These are phyloP conservation scores for Anthracocystis walkeri DNA, from an alignment of 1,284 basidiomycete species.

Conservation along the genomic window DNA sequence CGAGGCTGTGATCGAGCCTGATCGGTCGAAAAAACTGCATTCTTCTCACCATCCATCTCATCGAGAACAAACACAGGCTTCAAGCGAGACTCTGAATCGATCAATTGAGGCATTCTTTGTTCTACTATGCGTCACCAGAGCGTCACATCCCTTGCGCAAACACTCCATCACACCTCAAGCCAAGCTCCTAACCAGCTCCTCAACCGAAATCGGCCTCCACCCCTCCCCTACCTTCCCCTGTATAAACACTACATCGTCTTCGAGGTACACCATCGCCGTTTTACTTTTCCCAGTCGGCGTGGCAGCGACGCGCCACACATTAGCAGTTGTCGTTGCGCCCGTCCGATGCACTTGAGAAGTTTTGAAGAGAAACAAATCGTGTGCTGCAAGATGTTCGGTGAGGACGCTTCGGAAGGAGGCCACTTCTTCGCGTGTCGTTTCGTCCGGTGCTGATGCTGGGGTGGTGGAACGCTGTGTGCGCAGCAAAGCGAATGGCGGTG, in stretches of 20 bases:
- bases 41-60: too few species aligned
- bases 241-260: conserved; percentile 77
- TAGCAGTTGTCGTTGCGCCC: conserved; percentile 84
- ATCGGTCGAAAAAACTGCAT: too few species aligned
- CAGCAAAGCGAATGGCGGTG: not conserved
- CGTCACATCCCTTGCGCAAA: too few species aligned
- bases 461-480: not conserved
- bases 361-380: conserved; percentile 89
- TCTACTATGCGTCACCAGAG: too few species aligned
- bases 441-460: not conserved
- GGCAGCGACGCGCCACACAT: conserved; percentile 73
- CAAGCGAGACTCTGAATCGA: too few species aligned
- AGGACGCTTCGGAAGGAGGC: conserved; percentile 87
- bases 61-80: too few species aligned
- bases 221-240: not conserved
- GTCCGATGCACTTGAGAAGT: conserved; percentile 82
- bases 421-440: not conserved
- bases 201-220: conserved; percentile 75
- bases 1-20: too few species aligned
- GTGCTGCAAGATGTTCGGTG: conserved; percentile 83
- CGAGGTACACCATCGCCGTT: conserved; percentile 77
- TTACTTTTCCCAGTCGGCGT: conserved; percentile 60
- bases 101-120: too few species aligned
- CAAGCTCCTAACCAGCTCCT: conserved; percentile 89
- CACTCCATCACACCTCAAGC: conserved; percentile 73